A percentile compares a stretch with the other conserved stretches of the same genome.
phyloP scores from a whole-genome alignment of 1,284 basidiomycete species.

The Boletus albobrunnescens region DNA sequence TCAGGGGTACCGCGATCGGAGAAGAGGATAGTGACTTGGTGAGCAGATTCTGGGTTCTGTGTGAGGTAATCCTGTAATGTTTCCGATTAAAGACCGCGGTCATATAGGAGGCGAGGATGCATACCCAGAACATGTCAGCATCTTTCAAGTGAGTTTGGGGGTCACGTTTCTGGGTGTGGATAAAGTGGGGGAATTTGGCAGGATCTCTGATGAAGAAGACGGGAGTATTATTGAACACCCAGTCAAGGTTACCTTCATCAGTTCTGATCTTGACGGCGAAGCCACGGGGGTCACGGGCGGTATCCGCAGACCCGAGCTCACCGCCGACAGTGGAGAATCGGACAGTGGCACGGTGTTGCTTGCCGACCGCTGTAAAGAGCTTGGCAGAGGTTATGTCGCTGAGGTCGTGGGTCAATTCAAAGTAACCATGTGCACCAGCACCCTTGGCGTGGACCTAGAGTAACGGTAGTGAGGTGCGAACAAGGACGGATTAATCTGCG shows the following conservation, averaged over 20 bases:
- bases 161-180: slow-evolving; percentile 92
- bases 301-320: slow-evolving; percentile 85
- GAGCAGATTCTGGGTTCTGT: slow-evolving; percentile 90
- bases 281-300: slow-evolving; percentile 88
- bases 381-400: slow-evolving; percentile 75
- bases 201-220: slow-evolving; percentile 86
- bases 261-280: slow-evolving; percentile 91
- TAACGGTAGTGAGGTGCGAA: slow-evolving; percentile 8
- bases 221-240: slow-evolving; percentile 90
- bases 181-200: slow-evolving; percentile 87
- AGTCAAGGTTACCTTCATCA: slow-evolving; percentile 86
- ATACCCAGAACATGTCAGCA: slow-evolving; percentile 75
- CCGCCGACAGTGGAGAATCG: slow-evolving; percentile 90
- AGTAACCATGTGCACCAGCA: slow-evolving; percentile 89
- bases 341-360: slow-evolving; percentile 65
- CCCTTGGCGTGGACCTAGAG: slow-evolving; percentile 77
- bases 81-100: background rate
- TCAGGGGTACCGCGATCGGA: slow-evolving; percentile 89
- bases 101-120: slow-evolving; percentile 4
- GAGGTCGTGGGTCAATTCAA: slow-evolving; percentile 81
- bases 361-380: slow-evolving; percentile 70
- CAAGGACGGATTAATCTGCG: background rate
- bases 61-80: slow-evolving; percentile 74
- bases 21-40: slow-evolving; percentile 88
- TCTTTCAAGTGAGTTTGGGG: slow-evolving; percentile 87